These are phyloP conservation scores for Citrullus amarus DNA, from an alignment of 306 rosid genomes.

Conservation along the genomic window DNA sequence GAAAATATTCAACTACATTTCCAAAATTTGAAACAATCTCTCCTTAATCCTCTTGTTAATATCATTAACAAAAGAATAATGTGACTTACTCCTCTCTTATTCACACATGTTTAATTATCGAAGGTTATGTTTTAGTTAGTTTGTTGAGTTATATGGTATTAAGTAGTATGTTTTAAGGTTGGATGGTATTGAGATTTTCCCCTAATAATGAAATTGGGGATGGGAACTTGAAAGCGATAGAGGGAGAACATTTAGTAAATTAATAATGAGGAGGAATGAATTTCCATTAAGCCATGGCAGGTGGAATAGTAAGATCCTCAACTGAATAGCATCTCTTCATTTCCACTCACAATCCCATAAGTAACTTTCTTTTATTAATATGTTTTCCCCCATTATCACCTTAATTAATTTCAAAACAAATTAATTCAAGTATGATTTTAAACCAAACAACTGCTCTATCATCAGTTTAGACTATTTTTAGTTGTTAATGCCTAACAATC, in stretches of 20 bases:
- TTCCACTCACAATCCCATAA: not conserved
- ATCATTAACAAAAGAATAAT: not conserved
- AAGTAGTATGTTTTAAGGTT: not conserved
- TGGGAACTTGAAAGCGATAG: not conserved
- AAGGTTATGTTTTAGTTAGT: too few species aligned
- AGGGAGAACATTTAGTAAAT: not conserved
- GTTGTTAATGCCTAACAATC: too few species aligned
- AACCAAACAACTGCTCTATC: too few species aligned
- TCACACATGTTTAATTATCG: too few species aligned
- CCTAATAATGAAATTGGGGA: not conserved
- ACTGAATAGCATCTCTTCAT: not conserved
- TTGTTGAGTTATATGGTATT: too few species aligned
- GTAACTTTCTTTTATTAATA: not conserved
- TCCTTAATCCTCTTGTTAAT: not conserved
- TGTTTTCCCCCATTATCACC: not conserved
- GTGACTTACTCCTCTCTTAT: too few species aligned
- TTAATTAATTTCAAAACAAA: not conserved
- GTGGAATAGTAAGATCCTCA: not conserved
- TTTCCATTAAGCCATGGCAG: not conserved
- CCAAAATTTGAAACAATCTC: not conserved
- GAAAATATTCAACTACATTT: not conserved
- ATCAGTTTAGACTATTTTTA: too few species aligned
- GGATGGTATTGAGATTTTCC: not conserved
- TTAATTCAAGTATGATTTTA: not conserved
- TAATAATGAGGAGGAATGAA: not conserved